Evolutionary conservation across 306 rosid genomes (phyloP), one percentile per base, ranked within the genome.

Genomic region (Oemleria cerasiformis): DNA sequence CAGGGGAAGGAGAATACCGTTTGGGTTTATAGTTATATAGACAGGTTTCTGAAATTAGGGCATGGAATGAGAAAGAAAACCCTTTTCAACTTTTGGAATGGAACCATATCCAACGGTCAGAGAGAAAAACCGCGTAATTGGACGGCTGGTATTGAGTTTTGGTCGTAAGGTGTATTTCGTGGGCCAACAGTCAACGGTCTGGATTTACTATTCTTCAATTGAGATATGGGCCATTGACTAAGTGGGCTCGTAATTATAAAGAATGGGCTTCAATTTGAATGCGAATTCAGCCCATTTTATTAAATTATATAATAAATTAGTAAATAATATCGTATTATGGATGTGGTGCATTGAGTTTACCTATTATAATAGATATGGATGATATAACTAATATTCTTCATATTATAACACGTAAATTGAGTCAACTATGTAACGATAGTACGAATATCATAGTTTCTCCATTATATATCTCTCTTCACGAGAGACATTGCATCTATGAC

Each of bases 21-120:
- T 67, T 30, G 36, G 61, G 34, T 47, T 73, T 85, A 85, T n/a
- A n/a, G n/a, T n/a, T n/a, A n/a, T 79, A 62, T 56, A 75, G 38
- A 15, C 16, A 43, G 49, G 21, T 51, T 45, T 54, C 13, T 1
- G 39, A 67, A 82, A 67, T 77, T 82, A 85, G 88, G 88, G 86
- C 80, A 48, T 56, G 41, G 9, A 73, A 64, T 13, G 80, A 3
- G 51, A 23, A 63, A 11, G 19, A 21, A 4, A 47, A 34, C 1
- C 16, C 9, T 58, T 14, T 14, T 16, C 16, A 1, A 1, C 16
- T 14, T 6, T 5, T 14, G 55, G 49, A 45, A 49, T 12, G 55
- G 7, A 49, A 14, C n/a, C 55, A 2, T 14, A 60, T 60, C 45
- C 23, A 60, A 60, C 65, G 65, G 65, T 9, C 20, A 9, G 41